Conservation (phyloP, 192 early-diverging fungal species). For the Podila clonocystis region DNA sequence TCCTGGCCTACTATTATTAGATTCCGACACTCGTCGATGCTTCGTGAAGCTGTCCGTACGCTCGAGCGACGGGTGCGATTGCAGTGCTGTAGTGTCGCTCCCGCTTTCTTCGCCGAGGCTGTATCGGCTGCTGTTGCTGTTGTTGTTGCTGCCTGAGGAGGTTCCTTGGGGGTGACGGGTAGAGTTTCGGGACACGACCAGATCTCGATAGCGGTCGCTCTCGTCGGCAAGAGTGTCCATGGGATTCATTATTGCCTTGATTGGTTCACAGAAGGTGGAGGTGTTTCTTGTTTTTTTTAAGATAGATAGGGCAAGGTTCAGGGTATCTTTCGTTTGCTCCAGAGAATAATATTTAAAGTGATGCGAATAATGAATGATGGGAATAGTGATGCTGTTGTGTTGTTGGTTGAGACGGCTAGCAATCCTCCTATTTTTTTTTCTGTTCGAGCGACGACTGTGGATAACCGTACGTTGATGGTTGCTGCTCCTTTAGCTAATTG, state of each 20-base stretch:
- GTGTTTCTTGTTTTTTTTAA: not conserved
- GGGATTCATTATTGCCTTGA: not conserved
- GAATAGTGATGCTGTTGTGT: too few relatives aligned
- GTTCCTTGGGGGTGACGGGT: conserved; percentile 2
- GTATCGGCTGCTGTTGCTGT: conserved; percentile 8
- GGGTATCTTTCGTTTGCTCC: too few relatives aligned
- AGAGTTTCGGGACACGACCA: not conserved
- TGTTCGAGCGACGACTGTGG: too few relatives aligned
- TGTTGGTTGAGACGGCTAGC: too few relatives aligned
- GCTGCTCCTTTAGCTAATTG: too few relatives aligned
- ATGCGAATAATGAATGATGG: too few relatives aligned
- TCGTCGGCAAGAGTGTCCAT: conserved; percentile 12
- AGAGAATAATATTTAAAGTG: too few relatives aligned
- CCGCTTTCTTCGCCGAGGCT: conserved; percentile 34
- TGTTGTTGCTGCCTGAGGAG: not conserved
- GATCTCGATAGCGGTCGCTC: conserved; percentile 25
- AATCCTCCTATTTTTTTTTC: too few relatives aligned
- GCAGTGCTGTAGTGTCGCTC: conserved; percentile 40
- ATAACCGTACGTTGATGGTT: too few relatives aligned
- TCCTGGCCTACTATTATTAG: conserved; percentile 2
- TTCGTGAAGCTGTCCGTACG: conserved; percentile 27
- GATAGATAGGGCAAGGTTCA: not conserved
- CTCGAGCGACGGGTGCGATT: conserved; percentile 12
- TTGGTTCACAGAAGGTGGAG: not conserved
- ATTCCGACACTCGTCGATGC: not conserved